These are phyloP conservation scores for Claviceps sp. DNA, from an alignment of 2,329 filamentous ascomycete genomes.

Conservation along the genomic window DNA sequence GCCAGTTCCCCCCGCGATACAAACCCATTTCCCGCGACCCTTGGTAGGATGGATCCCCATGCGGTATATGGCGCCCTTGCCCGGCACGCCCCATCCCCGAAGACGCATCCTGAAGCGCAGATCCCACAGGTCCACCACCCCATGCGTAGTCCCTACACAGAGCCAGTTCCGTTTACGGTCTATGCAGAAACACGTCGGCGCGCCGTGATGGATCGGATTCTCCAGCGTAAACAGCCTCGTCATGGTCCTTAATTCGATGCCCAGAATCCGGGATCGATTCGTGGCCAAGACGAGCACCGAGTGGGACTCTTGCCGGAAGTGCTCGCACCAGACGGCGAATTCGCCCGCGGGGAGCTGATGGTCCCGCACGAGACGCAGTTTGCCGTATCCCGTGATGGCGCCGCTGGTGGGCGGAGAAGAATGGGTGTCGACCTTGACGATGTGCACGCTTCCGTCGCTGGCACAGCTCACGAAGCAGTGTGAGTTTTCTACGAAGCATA, in stretches of 20 bases:
- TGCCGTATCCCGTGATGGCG: slow-evolving; percentile 57
- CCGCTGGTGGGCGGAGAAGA: slow-evolving; percentile 18
- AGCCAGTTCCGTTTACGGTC: slow-evolving; percentile 84
- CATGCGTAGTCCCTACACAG: slow-evolving; percentile 80
- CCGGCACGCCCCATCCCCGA: slow-evolving; percentile 77
- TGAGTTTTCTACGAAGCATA: slow-evolving; percentile 88
- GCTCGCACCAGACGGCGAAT: slow-evolving; percentile 79
- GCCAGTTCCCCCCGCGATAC: slow-evolving; percentile 75
- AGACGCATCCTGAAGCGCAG: slow-evolving; percentile 83
- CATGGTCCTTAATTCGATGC: slow-evolving; percentile 82
- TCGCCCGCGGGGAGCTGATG: slow-evolving; percentile 65
- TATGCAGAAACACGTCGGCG: slow-evolving; percentile 80
- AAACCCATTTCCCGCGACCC: slow-evolving; percentile 71
- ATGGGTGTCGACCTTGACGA: slow-evolving; percentile 61
- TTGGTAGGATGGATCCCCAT: slow-evolving; percentile 67
- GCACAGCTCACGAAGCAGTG: slow-evolving; percentile 88
- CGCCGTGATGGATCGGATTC: slow-evolving; percentile 85
- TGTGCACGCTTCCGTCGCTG: slow-evolving; percentile 78
- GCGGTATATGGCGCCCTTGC: slow-evolving; percentile 66
- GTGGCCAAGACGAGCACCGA: slow-evolving; percentile 83
- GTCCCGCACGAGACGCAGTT: slow-evolving; percentile 61
- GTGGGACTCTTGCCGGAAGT: slow-evolving; percentile 68
- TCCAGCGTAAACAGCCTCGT: slow-evolving; percentile 62
- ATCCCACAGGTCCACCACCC: slow-evolving; percentile 90
- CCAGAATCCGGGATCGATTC: slow-evolving; percentile 69